These are phyloP conservation scores for Beverwykella pulmonaria DNA, from an alignment of 495 filamentous ascomycete species.

Conservation along the genomic window DNA sequence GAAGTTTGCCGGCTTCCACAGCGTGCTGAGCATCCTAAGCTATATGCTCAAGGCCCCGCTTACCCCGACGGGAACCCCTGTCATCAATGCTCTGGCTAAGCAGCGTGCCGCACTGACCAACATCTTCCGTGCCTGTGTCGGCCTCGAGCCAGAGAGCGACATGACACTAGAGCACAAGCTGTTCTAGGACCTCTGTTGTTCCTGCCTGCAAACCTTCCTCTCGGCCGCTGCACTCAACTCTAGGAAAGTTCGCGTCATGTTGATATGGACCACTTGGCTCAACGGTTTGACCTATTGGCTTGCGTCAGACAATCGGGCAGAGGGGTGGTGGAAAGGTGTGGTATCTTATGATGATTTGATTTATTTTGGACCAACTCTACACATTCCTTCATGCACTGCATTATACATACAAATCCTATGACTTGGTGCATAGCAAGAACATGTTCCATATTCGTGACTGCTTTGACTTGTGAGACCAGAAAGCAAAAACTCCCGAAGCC, in stretches of 20 bases:
- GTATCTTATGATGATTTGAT: neutral
- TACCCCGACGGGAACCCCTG: conserved; percentile 92
- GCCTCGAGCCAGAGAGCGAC: conserved; percentile 95
- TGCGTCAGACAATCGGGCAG: no score
- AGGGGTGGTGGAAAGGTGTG: no score
- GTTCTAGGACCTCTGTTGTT: conserved; percentile 54
- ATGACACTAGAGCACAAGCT: conserved; percentile 99
- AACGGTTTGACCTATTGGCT: no score
- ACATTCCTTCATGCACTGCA: neutral
- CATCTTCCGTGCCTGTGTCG: conserved; percentile 98
- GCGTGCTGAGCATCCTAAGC: conserved; percentile 93
- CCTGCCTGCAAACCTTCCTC: no score
- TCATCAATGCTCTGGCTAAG: conserved; percentile 95
- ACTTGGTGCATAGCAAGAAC: neutral
- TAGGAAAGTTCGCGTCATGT: no score
- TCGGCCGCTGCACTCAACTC: no score
- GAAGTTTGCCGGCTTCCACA: conserved; percentile 92
- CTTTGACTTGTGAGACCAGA: neutral
- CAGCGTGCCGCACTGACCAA: conserved; percentile 93
- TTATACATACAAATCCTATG: neutral
- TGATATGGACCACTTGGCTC: no score
- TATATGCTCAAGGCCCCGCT: conserved; percentile 99
- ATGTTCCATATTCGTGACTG: neutral
- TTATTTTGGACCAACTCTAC: neutral
- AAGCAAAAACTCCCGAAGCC: no score